Base-by-base conservation (phyloP, 139 green algal genomes). In the Coelastrella sp. region DNA sequence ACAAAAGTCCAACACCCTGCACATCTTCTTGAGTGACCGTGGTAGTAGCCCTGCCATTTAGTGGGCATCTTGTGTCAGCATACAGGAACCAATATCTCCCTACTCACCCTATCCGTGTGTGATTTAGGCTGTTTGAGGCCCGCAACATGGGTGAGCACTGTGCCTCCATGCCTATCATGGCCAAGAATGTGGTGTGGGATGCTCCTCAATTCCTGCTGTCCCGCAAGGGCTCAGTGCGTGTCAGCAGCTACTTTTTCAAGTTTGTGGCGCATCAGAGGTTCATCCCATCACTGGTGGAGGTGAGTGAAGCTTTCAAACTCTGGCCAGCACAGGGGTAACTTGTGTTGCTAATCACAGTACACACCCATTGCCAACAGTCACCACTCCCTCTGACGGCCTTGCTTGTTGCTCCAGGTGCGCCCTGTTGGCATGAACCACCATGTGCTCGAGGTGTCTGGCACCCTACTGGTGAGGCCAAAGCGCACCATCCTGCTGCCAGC, bases 171-270 rank as follows among this genome's bases (percentile, higher is more conserved):
- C 84, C 84, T 8, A 22, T 88, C 20, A 76, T 88, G 84, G 35
- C 84, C 66, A 88, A 81, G 84, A 24, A 88, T n/a, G 84, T 88
- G 66, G 84, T 88, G 49, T 88, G 84, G 84, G 84, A 88, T 61
- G 84, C 84, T 56, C 84, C 84, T 15, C 84, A 73, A 7, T 88
- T 88, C 84, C 84, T 88, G 84, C 68, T 88, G 84, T 81, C 49
- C 20, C 84, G 84, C 84, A 88, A 88, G 68, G 84, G 84, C 66
- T 68, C 65, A 10, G 84, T 88, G 68, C 66, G 84, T 8, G 84
- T 88, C 66, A 72, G 49, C 66, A 61, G 65, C 35, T 88, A 88
- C 66, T 24, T 88, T 4, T 88, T 68, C 84, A 88, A 88, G 84
- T 88, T 88, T 57, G 14, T 81, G 8, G 68, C 84, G 7, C 61